phyloP scores from a whole-genome alignment of 441 rosid genomes.

The Adansonia madagascariensis region DNA sequence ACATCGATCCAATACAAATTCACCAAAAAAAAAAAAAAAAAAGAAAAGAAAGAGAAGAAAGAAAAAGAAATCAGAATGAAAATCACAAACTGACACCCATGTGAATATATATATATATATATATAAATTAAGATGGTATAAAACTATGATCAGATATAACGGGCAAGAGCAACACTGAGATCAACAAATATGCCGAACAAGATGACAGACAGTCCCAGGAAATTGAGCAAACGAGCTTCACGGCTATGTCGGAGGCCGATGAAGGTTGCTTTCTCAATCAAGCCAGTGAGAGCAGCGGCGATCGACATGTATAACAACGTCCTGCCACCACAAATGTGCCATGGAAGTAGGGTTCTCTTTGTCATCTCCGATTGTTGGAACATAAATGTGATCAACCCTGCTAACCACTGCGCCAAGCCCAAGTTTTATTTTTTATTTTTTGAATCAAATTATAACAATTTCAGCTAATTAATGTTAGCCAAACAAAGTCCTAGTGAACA shows the following conservation, averaged over 20 bases:
- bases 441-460: neutral
- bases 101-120: neutral
- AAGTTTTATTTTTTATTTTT: neutral
- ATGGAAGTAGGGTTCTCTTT: conserved; percentile 52
- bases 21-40: neutral
- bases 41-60: neutral
- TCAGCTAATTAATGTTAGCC: neutral
- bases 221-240: conserved; percentile 72
- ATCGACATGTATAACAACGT: conserved; percentile 70
- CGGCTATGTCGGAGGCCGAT: conserved; percentile 22
- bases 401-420: conserved; percentile 56
- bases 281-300: conserved; percentile 78
- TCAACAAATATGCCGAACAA: conserved; percentile 82
- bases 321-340: conserved; percentile 80
- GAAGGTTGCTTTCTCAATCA: conserved; percentile 55
- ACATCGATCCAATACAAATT: neutral
- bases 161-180: conserved; percentile 72
- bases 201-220: conserved; percentile 60
- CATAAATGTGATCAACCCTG: conserved; percentile 57
- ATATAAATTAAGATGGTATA: neutral
- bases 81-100: neutral
- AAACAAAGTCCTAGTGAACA: too few relatives aligned
- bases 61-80: neutral
- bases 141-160: conserved; percentile 45
- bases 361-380: conserved; percentile 26